Base-by-base conservation (phyloP, 192 early-diverging fungal species). In the Coemansia sp. region DNA sequence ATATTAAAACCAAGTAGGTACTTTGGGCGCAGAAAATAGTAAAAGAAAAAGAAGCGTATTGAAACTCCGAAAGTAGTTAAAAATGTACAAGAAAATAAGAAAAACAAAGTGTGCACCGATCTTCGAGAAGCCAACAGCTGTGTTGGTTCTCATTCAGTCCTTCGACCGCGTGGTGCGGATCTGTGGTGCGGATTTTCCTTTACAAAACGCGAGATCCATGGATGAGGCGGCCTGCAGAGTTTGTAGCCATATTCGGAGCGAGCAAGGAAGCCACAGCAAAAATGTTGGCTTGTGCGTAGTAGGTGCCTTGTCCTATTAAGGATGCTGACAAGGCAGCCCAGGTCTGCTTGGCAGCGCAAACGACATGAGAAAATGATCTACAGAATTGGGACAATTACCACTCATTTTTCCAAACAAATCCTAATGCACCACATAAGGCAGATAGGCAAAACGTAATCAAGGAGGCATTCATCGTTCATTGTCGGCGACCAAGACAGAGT, bases 301-400 rank as follows among this genome's bases (percentile, higher is more conserved):
- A 51, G 49, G 49, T 10, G 49, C 49, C 49, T 51, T 51, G 49
- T 51, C 49, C 49, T 24, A 51, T 51, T 51, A 22, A 51, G 20
- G 49, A 51, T 51, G 49, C 57, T 60, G 16, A 34, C 57, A 60
- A 60, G 61, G 61, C 36, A 63, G 61, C 61, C 36, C 29, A 63
- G 61, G 40, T 38, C 16, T 16, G 57, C 54, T 57, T 57, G 54
- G 59, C 59, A 61, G 54, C 54, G 10, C 27, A 24, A 24, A 9
- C 29, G 9, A 57, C 57, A 36, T 22, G n/a, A 38, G 42, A 65
- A 64, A 72, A 72, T 65, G 36, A 65, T 55, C 43, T 52, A 51
- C 70, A 40, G 62, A 47, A 44, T 43, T 16, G 46, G 16, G 41
- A 65, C 46, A 55, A 63, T 55, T 24, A 49, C 47, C 4, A 7